Percentiles rank a stretch among this genome's conserved stretches.
Conservation (phyloP, 306 rosid genomes). For the Quercus dentata region DNA sequence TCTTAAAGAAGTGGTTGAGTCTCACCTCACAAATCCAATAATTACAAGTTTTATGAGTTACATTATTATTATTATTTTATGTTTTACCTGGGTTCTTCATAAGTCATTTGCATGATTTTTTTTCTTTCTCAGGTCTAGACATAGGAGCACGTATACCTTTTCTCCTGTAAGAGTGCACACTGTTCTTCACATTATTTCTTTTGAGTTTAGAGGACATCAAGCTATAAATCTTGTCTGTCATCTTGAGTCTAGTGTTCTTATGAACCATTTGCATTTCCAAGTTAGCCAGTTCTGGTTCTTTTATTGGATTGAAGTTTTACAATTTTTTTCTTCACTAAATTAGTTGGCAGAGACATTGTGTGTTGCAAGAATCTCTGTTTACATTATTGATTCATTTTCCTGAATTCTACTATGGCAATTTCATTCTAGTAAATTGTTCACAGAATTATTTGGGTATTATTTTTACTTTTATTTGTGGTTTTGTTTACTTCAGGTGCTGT, state of each 20-base stretch:
- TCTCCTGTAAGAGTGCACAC: neutral
- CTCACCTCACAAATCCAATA: neutral
- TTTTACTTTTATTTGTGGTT: constrained; percentile 25
- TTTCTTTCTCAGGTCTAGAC: neutral
- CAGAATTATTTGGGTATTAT: neutral
- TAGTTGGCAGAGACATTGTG: neutral
- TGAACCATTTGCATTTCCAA: neutral
- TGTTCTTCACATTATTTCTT: neutral
- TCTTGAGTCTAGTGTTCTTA: neutral
- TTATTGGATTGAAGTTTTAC: neutral
- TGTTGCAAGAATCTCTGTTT: neutral
- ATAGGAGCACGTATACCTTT: neutral
- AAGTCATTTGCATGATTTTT: neutral
- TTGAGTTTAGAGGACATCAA: neutral
- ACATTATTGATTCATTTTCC: neutral
- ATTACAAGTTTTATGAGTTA: neutral
- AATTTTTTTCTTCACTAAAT: neutral
- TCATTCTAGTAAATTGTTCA: neutral
- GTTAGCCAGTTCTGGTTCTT: neutral
- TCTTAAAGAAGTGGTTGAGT: neutral
- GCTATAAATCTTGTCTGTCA: neutral
- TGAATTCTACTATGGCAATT: neutral
- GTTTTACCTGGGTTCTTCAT: neutral
- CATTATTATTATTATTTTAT: neutral
- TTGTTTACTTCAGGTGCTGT: constrained; percentile 73